phyloP scores from a whole-genome alignment of 495 filamentous ascomycete genomes.

The Hypoxylon crocopeplum region DNA sequence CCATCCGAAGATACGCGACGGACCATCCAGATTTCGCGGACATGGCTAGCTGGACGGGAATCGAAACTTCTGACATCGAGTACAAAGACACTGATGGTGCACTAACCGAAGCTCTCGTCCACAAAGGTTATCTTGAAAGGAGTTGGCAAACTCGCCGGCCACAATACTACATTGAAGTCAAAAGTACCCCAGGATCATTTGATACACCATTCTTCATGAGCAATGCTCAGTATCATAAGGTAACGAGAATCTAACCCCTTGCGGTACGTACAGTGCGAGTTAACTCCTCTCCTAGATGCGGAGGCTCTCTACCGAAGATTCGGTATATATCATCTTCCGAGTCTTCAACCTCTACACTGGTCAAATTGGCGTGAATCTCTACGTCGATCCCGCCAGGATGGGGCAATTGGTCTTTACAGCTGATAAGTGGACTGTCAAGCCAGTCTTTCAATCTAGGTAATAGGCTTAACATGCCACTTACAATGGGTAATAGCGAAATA shows the following conservation, averaged over 20 bases:
- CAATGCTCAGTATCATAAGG: slow-evolving; percentile 47
- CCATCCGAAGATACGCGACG: slow-evolving; percentile 44
- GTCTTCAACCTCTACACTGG: slow-evolving; percentile 46
- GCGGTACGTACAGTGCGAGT: slow-evolving; percentile 4
- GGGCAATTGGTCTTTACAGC: slow-evolving; percentile 37
- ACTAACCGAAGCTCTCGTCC: slow-evolving; percentile 45
- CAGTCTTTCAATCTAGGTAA: too few relatives aligned
- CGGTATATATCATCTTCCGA: slow-evolving; percentile 52
- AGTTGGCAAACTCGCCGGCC: slow-evolving; percentile 39
- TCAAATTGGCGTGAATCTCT: slow-evolving; percentile 45
- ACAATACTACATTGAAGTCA: slow-evolving; percentile 56
- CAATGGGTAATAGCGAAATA: too few relatives aligned
- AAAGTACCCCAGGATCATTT: slow-evolving; percentile 50
- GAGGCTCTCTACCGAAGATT: slow-evolving; percentile 1
- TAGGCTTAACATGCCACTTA: too few relatives aligned
- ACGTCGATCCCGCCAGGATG: slow-evolving; percentile 46
- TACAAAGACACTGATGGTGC: slow-evolving; percentile 46
- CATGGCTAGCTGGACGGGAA: slow-evolving; percentile 45
- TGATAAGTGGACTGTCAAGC: slow-evolving; percentile 45
- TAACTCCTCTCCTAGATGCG: slow-evolving; percentile 31
- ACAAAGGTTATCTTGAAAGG: slow-evolving; percentile 40
- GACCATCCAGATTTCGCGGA: slow-evolving; percentile 46
- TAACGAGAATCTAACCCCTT: slow-evolving; percentile 23
- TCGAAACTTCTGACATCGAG: slow-evolving; percentile 52
- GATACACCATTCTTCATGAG: slow-evolving; percentile 53